Evolutionary conservation across 2,329 filamentous ascomycete species (phyloP), one percentile per base, ranked within the genome.

Genomic region (Fusarium concolor): DNA sequence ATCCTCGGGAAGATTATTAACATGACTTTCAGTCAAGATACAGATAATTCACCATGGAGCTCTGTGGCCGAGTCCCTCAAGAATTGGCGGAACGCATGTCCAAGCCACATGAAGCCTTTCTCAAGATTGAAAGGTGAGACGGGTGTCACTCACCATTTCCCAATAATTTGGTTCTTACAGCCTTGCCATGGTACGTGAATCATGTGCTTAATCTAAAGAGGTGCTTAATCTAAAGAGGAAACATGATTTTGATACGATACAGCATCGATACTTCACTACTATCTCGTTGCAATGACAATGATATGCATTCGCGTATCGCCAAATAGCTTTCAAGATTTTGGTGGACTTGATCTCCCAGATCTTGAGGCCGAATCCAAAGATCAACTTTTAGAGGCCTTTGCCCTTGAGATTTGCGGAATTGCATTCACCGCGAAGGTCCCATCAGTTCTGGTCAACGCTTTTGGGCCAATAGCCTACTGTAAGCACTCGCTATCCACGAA

Each of bases 391-490:
- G 77, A 81, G 12, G 50, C 56, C 0, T 73, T 78, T 15, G 80
- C 81, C 1, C 65, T 77, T 0, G 75, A 80, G 4, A 75, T 84
- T 3, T 84, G 81, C 53, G 81, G 81, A 3, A 75, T 83, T 14
- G 79, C 82, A 0, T 82, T 84, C 45, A 82, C 82, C 0, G 75
- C 79, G n/a, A 79, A 79, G 8, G 79, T 75, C 7, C 74, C 79
- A 0, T 70, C 82, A 1, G 81, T 84, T 3, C 72, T 83, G 7
- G 80, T 85, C 6, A 85, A 85, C 59, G 76, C 81, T 5, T 85
- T 85, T 65, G 83, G 83, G 0, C 82, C 83, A 15, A 82, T 84
- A 28, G 75, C 79, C 3, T 84, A 80, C 51, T 83, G 83, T 83
- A 67, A 72, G 79, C 74, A 5, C 22, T 26, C 7, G 8, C 7